Conservation (phyloP, 352 stramenopile genomes). For the Vaucheria bursata region DNA sequence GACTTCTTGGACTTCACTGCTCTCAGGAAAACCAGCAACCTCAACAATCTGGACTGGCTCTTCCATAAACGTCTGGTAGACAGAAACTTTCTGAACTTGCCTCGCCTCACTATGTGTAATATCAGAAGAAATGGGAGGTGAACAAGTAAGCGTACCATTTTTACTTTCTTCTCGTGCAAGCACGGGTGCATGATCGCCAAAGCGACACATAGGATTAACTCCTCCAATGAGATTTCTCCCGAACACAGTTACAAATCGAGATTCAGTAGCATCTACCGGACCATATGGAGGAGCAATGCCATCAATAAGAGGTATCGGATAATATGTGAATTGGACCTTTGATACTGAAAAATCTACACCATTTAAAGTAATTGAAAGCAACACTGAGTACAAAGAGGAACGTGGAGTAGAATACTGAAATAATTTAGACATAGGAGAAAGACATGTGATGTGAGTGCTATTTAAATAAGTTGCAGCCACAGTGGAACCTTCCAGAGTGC, state of each 20-base stretch:
- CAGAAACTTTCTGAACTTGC: conserved; percentile 38
- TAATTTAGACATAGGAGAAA: conserved; percentile 10
- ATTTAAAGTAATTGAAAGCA: conserved; percentile 65
- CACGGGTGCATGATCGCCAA: conserved; percentile 36
- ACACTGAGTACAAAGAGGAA: conserved; percentile 9
- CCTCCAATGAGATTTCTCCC: not conserved
- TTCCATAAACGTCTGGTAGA: not conserved
- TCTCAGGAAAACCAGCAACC: conserved; percentile 22
- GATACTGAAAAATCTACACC: conserved; percentile 60
- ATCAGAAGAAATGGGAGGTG: not conserved
- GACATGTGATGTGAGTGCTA: conserved; percentile 21
- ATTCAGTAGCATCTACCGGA: not conserved
- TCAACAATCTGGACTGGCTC: not conserved
- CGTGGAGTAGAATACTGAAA: not conserved
- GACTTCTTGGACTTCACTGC: conserved; percentile 29
- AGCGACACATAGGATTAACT: not conserved
- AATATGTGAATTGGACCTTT: conserved; percentile 56
- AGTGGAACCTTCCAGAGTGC: not conserved
- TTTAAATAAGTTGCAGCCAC: conserved; percentile 39
- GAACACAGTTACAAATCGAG: conserved; percentile 2
- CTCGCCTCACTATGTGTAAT: not conserved
- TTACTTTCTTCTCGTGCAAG: conserved; percentile 39
- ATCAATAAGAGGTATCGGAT: conserved; percentile 5
- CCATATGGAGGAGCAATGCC: not conserved
- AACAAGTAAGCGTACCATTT: not conserved